Conservation (phyloP, 1,284 basidiomycete genomes). For the Trichosporon faecale region DNA sequence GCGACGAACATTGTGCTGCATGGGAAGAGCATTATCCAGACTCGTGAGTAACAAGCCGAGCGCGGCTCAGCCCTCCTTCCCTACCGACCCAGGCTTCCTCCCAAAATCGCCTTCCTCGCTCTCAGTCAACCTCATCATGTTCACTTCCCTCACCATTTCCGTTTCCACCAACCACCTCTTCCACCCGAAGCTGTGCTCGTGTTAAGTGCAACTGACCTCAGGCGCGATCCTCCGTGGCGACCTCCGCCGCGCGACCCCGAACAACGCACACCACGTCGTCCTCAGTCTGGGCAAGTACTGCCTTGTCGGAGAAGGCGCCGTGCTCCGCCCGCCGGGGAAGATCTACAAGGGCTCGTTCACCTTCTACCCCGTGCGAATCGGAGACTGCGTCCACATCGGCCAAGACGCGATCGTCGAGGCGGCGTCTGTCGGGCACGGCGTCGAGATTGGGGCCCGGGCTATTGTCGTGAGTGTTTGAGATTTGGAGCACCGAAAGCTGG, state of each 20-base stretch:
- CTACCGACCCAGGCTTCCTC: too few relatives aligned
- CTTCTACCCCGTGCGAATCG: conserved; percentile 96
- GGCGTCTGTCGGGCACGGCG: conserved; percentile 87
- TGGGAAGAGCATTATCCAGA: conserved; percentile 94
- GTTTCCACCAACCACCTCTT: too few relatives aligned
- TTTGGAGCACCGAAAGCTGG: too few relatives aligned
- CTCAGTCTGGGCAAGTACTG: conserved; percentile 92
- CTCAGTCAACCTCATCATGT: background rate
- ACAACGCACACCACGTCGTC: conserved; percentile 65
- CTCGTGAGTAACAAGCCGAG: conserved; percentile 53
- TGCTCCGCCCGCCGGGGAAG: conserved; percentile 65
- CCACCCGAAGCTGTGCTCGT: too few relatives aligned
- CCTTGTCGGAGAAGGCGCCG: conserved; percentile 78
- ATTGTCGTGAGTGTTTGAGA: conserved; percentile 78
- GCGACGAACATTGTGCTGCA: conserved; percentile 96
- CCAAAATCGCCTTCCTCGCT: background rate
- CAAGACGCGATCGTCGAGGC: conserved; percentile 85
- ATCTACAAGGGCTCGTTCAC: conserved; percentile 72
- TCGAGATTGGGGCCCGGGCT: conserved; percentile 92
- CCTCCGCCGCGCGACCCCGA: conserved; percentile 65
- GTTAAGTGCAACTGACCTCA: conserved; percentile 11
- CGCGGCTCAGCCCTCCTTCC: background rate
- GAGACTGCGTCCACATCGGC: conserved; percentile 92
- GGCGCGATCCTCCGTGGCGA: conserved; percentile 41
- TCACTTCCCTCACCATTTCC: too few relatives aligned